A percentile compares a stretch with the other conserved stretches of the same genome.
Conservation (phyloP, 2,329 filamentous ascomycete species). For the Thielaviopsis musarum region DNA sequence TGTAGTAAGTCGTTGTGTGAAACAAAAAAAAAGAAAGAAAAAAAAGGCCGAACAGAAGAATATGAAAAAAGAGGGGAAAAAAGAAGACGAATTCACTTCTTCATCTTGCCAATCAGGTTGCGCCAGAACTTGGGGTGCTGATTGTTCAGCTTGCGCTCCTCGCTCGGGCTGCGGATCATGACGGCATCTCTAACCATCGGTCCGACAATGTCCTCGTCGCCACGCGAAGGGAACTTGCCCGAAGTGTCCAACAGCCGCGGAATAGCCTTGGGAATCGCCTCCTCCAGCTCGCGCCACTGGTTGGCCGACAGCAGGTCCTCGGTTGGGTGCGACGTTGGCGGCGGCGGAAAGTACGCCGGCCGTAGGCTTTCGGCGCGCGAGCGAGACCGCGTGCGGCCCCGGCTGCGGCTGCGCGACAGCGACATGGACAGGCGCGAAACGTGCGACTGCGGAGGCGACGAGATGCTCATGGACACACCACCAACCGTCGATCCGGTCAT, state of each 20-base stretch:
- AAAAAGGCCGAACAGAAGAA: background rate
- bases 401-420: constrained; percentile 19
- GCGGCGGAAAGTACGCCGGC: constrained; percentile 13
- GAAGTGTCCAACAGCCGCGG: constrained; percentile 53
- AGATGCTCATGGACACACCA: constrained; percentile 7
- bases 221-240: constrained; percentile 75
- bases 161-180: constrained; percentile 31
- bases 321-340: background rate
- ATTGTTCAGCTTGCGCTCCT: constrained; percentile 22
- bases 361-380: constrained; percentile 25
- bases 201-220: constrained; percentile 84
- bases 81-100: constrained; percentile 2
- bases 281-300: constrained; percentile 31
- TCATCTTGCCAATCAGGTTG: constrained; percentile 29
- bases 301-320: constrained; percentile 26
- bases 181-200: constrained; percentile 57
- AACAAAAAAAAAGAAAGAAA: background rate
- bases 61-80: background rate
- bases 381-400: constrained; percentile 24
- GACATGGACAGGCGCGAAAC: constrained; percentile 4
- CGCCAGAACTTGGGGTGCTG: constrained; percentile 29
- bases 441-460: constrained; percentile 10
- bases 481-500: constrained; percentile 16
- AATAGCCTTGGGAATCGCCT: constrained; percentile 45
- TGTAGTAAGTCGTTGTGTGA: too few species aligned